Evolutionary conservation across 352 stramenopile genomes (phyloP).

Genomic region (Aphanomyces astaci): DNA sequence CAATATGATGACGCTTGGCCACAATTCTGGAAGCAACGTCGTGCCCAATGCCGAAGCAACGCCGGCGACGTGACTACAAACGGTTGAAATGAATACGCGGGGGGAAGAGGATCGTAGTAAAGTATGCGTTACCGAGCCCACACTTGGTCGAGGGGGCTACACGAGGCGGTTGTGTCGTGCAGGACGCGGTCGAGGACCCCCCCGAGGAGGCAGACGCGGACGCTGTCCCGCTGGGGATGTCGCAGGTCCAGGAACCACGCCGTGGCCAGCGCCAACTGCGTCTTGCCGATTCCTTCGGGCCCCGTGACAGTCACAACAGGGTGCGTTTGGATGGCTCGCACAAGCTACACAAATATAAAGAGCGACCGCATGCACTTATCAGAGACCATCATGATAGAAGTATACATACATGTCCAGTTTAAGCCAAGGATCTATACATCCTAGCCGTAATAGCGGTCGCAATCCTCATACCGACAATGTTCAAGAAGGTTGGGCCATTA

Average conservation of each 20-base stretch:
- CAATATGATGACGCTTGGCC: not conserved
- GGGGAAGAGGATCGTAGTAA: too few species aligned
- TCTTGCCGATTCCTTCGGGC: constrained; percentile 9
- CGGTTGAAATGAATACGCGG: too few species aligned
- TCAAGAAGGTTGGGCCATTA: too few species aligned
- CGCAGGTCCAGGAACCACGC: constrained; percentile 4
- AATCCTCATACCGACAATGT: too few species aligned
- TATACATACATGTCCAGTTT: too few species aligned
- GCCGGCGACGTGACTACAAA: not conserved
- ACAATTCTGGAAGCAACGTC: not conserved
- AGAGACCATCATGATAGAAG: too few species aligned
- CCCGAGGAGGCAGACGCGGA: not conserved
- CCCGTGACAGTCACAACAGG: constrained; percentile 5
- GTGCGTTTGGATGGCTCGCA: not conserved
- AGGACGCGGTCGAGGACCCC: not conserved
- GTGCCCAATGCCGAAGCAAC: not conserved
- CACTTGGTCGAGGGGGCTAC: not conserved
- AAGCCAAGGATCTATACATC: too few species aligned
- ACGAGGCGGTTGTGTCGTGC: not conserved
- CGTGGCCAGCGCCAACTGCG: not conserved
- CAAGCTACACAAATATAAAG: too few species aligned
- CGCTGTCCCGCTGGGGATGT: not conserved
- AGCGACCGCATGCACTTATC: too few species aligned
- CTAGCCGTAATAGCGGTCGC: too few species aligned
- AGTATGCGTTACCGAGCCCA: not conserved